Conservation (phyloP, 805 yeast genomes). For the Candida dajiaensis region DNA sequence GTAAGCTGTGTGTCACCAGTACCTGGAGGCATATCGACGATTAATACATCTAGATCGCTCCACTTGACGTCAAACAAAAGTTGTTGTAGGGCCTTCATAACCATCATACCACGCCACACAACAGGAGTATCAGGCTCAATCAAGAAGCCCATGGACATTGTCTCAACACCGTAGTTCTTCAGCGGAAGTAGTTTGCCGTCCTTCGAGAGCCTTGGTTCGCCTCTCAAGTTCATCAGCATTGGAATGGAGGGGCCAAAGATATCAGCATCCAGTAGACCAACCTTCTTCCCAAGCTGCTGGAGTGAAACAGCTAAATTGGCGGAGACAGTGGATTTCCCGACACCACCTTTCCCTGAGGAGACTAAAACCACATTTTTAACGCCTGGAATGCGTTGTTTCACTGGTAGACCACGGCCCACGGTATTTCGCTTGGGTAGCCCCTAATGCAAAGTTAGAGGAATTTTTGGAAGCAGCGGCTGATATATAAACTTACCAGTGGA, state of each 20-base stretch:
- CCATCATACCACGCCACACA: conserved; percentile 85
- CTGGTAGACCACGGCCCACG: conserved; percentile 48
- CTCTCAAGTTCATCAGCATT: conserved; percentile 55
- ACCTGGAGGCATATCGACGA: conserved; percentile 87
- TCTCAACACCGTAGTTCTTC: conserved; percentile 65
- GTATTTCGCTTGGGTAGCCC: conserved; percentile 20
- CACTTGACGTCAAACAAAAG: conserved; percentile 78
- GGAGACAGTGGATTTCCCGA: conserved; percentile 74
- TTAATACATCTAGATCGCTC: conserved; percentile 59
- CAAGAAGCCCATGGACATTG: conserved; percentile 88
- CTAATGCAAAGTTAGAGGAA: conserved; percentile 5
- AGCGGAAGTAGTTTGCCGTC: conserved; percentile 59
- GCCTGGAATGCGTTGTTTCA: conserved; percentile 49
- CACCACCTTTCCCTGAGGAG: conserved; percentile 79
- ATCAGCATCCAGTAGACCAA: conserved; percentile 75
- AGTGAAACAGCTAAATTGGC: conserved; percentile 65
- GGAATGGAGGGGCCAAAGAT: conserved; percentile 85
- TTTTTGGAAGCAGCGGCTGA: neutral
- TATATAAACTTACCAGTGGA: conserved; percentile 41
- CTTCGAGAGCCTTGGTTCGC: conserved; percentile 56
- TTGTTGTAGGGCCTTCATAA: conserved; percentile 82
- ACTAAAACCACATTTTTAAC: conserved; percentile 60
- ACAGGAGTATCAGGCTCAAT: conserved; percentile 61
- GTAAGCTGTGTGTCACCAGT: conserved; percentile 86
- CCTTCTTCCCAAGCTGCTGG: conserved; percentile 43